Base-by-base conservation (phyloP, 1,284 basidiomycete species). In the Spongiforma sp. region DNA sequence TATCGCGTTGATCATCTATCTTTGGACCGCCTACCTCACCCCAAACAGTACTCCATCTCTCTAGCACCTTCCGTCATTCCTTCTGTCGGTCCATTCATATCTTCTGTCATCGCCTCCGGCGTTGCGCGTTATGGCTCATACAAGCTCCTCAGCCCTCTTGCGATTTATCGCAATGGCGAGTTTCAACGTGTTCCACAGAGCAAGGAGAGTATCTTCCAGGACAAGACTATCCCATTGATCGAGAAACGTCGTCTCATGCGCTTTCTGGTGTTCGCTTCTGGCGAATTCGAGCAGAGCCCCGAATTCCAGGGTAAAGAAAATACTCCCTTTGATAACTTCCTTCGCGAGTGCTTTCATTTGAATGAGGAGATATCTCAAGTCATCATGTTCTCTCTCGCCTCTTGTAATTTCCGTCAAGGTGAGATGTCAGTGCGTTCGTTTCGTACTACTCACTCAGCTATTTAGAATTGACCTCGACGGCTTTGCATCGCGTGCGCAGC, bases 241-340 rank as follows among this genome's bases (percentile, higher is more conserved):
- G 94, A 97, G 66, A 99, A 99, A 80, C 84, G 96, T 50, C 85
- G 91, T 43, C 81, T 99, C 43, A 99, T 99, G 93, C 94, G 96
- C 67, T 94, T 98, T 69, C 80, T 99, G 39, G 84, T 89, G 71
- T 96, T 94, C 72, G 91, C 91, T 43, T 84, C 86, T 1, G 88
- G 89, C 2, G 88, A 93, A 6, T 91, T 93, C 69, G 93, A 94
- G 72, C 77, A 76, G 9, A 84, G 84, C 67, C 77, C 81, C 30
- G 89, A 93, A 69, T 68, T 92, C 3, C 76, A 83, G 75, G 89
- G 86, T 5, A 85, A 87, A 66, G 83, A 87, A 26, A 72, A 84
- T 9, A 74, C 77, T 19, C 80, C 89, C 0, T 89, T 95, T 63
- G 69, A 83, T 2, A 76, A 84, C 1, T 94, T 91, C 71, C 80